Percentiles rank a stretch among this genome's conserved stretches.
Conservation (phyloP, 2,329 filamentous ascomycete species). For the Coniella vitis region DNA sequence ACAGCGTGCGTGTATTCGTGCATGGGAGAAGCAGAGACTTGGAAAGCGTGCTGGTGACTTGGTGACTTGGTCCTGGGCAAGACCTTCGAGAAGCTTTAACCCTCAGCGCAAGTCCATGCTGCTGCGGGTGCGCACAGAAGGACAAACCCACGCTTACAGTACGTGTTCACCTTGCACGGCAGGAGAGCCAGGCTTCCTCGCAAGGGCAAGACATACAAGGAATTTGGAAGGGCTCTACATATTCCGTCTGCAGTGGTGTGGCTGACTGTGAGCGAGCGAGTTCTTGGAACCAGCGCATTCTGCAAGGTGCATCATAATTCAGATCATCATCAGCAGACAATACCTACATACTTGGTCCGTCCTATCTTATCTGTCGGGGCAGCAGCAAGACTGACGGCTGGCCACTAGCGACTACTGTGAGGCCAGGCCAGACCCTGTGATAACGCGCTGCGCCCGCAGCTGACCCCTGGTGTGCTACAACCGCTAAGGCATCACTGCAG, state of each 20-base stretch:
- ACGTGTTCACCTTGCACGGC: slow-evolving; percentile 15
- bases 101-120: slow-evolving; percentile 3
- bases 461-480: slow-evolving; percentile 21
- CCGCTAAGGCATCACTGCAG: slow-evolving; percentile 24
- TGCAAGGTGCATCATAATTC: background rate
- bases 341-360: background rate
- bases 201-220: slow-evolving; percentile 2
- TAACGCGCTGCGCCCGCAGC: slow-evolving; percentile 23
- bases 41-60: too few species aligned
- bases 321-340: background rate
- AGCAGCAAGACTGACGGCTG: slow-evolving; percentile 2
- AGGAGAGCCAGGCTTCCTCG: slow-evolving; percentile 4
- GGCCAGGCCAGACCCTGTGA: slow-evolving; percentile 16
- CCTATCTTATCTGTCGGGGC: slow-evolving; percentile 10
- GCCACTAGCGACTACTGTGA: background rate
- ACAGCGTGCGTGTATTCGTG: background rate
- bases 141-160: slow-evolving; percentile 2
- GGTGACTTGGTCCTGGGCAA: too few species aligned
- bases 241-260: too few species aligned
- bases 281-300: background rate
- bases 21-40: too few species aligned
- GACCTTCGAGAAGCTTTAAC: slow-evolving; percentile 14
- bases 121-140: slow-evolving; percentile 15
- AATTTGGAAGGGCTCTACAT: slow-evolving; percentile 3
- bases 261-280: too few species aligned